phyloP scores from a whole-genome alignment of 2,329 filamentous ascomycete genomes.

The Dryadomyces quercivorus region DNA sequence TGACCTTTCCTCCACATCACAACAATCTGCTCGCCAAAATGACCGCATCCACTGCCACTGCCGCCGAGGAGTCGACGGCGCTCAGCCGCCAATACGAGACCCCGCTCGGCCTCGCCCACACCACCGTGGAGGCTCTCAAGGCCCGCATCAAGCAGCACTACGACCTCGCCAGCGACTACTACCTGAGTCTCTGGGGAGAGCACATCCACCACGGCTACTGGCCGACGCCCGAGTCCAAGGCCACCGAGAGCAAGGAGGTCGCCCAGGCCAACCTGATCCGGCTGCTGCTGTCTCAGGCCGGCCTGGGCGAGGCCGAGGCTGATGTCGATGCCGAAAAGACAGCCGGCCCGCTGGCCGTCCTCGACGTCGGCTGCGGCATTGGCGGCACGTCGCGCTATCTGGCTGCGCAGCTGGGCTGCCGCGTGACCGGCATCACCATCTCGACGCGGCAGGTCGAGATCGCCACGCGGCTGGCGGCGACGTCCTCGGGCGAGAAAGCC shows the following conservation, averaged over 20 bases:
- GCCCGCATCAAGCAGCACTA: constrained; percentile 49
- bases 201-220: constrained; percentile 55
- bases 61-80: constrained; percentile 17
- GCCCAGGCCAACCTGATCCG: constrained; percentile 46
- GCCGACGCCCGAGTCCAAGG: constrained; percentile 29
- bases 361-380: constrained; percentile 50
- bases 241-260: constrained; percentile 40
- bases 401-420: constrained; percentile 36
- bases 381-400: constrained; percentile 47
- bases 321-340: neutral
- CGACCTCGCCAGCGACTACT: constrained; percentile 49
- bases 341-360: constrained; percentile 19
- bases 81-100: constrained; percentile 34
- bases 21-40: no score
- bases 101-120: constrained; percentile 30
- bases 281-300: constrained; percentile 37
- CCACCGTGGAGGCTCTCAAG: constrained; percentile 37
- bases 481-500: constrained; percentile 3
- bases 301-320: constrained; percentile 18
- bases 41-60: neutral
- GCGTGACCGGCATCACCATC: constrained; percentile 48
- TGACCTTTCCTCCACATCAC: no score
- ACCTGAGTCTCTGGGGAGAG: constrained; percentile 49
- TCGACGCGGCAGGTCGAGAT: constrained; percentile 47
- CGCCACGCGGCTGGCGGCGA: constrained; percentile 34